A percentile compares a stretch with the other conserved stretches of the same genome.
Conservation (phyloP, 176 grass and related monocot species). For the Aegilops sharonensis region DNA sequence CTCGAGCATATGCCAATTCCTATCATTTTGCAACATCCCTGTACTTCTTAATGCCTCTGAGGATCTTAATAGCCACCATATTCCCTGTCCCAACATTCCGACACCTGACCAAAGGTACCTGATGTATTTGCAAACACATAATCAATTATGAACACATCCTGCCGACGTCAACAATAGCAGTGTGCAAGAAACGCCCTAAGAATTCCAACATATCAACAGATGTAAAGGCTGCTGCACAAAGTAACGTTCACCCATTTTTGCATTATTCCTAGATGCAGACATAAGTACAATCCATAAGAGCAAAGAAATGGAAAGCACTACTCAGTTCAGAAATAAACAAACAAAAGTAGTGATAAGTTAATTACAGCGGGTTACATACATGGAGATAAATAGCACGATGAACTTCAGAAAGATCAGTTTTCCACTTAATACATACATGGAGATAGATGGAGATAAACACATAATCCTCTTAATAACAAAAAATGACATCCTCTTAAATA, state of each 20-base stretch:
- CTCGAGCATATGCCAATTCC: slow-evolving; percentile 64
- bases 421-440: too few relatives aligned
- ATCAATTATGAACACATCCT: slow-evolving; percentile 1
- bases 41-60: slow-evolving; percentile 67
- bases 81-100: slow-evolving; percentile 80
- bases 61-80: slow-evolving; percentile 80
- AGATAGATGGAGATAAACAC: too few relatives aligned
- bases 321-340: neutral
- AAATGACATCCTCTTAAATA: too few relatives aligned
- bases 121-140: slow-evolving; percentile 31
- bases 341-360: neutral
- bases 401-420: too few relatives aligned
- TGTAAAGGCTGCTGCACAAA: neutral
- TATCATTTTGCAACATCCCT: slow-evolving; percentile 67
- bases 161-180: neutral
- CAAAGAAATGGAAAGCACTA: neutral
- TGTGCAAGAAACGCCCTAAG: neutral
- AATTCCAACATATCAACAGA: neutral
- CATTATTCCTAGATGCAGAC: slow-evolving; percentile 69
- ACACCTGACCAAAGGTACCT: slow-evolving; percentile 84
- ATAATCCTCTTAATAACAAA: too few relatives aligned
- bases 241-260: slow-evolving; percentile 95
- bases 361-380: slow-evolving; percentile 54
- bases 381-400: too few relatives aligned
- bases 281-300: slow-evolving; percentile 20